Conservation (phyloP, 2,329 filamentous ascomycete species). For the Allantophomopsis lycopodina region DNA sequence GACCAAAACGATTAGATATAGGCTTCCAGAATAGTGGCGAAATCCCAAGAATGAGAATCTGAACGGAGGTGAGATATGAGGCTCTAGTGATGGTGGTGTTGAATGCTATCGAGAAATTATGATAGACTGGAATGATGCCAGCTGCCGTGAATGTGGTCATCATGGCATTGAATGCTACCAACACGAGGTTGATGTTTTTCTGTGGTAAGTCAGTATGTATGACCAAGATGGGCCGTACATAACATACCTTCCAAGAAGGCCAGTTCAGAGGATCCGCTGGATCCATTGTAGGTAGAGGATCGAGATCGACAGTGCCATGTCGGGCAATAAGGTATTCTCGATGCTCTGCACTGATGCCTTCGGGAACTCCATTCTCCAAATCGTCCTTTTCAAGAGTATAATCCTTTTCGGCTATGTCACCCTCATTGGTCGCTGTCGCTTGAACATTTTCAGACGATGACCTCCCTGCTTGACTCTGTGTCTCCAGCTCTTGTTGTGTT, state of each 20-base stretch:
- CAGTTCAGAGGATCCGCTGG: constrained; percentile 39
- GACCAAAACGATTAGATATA: constrained; percentile 33
- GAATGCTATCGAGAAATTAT: constrained; percentile 30
- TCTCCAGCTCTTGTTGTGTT: no score
- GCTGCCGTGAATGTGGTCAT: constrained; percentile 38
- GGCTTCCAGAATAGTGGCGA: constrained; percentile 38
- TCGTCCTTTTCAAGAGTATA: not conserved
- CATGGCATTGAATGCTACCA: constrained; percentile 35
- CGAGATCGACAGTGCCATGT: constrained; percentile 36
- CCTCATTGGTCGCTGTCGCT: not conserved
- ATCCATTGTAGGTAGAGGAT: constrained; percentile 32
- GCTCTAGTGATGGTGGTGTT: constrained; percentile 26
- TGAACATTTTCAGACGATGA: no score
- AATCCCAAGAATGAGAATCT: constrained; percentile 34
- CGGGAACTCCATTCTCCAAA: constrained; percentile 1
- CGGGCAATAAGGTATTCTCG: constrained; percentile 31
- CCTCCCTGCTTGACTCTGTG: no score
- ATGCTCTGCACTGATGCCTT: constrained; percentile 17
- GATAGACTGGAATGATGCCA: constrained; percentile 33
- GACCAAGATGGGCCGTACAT: not conserved
- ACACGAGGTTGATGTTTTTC: constrained; percentile 32
- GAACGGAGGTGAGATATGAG: constrained; percentile 36
- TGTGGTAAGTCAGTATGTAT: constrained; percentile 9
- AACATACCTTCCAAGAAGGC: constrained; percentile 31
- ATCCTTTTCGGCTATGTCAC: constrained; percentile 1